These are phyloP conservation scores for Tetrahymena malaccensis DNA, from an alignment of 73 alveolate genomes.

Conservation along the genomic window DNA sequence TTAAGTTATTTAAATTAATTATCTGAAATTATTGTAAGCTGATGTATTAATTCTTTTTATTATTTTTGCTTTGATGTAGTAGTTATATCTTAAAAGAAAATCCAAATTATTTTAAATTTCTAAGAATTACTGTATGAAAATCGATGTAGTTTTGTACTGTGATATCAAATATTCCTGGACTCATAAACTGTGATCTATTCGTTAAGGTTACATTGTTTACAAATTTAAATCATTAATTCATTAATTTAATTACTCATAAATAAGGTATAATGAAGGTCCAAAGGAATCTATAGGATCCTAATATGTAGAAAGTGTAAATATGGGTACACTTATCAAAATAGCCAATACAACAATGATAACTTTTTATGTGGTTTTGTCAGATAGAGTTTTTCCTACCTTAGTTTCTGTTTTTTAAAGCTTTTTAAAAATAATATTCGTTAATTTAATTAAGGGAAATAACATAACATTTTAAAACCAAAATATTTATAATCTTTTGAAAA, in stretches of 20 bases:
- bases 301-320: slow-evolving; percentile 52
- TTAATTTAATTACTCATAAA: neutral
- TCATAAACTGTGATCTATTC: neutral
- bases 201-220: neutral
- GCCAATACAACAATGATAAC: slow-evolving; percentile 78
- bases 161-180: neutral
- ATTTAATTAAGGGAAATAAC: neutral
- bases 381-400: slow-evolving; percentile 81
- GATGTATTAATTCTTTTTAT: no score
- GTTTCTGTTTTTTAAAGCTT: slow-evolving; percentile 38
- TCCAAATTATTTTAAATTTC: neutral
- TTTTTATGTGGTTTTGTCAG: slow-evolving; percentile 84
- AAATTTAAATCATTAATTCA: neutral
- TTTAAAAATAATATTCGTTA: neutral
- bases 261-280: slow-evolving; percentile 20
- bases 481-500: no score
- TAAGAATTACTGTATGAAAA: neutral
- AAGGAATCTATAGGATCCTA: slow-evolving; percentile 41
- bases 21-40: neutral
- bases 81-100: neutral
- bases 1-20: neutral
- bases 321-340: slow-evolving; percentile 65
- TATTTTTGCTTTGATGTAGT: no score
- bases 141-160: neutral
- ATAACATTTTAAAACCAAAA: no score